Evolutionary conservation across 2,329 filamentous ascomycete genomes (phyloP).

Genomic region (Blastomyces silverae): DNA sequence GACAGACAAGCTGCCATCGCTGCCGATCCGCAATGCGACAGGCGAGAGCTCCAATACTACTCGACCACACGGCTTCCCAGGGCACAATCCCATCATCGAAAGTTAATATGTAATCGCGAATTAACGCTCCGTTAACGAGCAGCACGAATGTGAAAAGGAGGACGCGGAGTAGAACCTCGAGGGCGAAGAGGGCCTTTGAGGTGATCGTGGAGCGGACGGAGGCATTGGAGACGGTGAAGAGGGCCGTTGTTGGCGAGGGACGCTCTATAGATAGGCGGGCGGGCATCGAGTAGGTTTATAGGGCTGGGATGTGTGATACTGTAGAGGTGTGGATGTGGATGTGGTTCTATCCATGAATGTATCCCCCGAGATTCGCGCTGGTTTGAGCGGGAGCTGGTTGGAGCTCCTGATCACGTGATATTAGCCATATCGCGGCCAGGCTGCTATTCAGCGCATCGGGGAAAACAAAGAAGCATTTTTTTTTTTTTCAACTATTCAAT

Average conservation of each 20-base stretch:
- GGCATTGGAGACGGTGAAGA: constrained; percentile 83
- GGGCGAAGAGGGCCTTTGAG: constrained; percentile 40
- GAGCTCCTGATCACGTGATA: not conserved
- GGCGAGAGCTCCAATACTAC: constrained; percentile 28
- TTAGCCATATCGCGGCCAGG: not conserved
- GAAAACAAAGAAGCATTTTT: too few species aligned
- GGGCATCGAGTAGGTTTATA: constrained; percentile 47
- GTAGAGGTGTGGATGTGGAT: not conserved
- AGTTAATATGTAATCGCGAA: constrained; percentile 28
- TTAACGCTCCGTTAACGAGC: constrained; percentile 32
- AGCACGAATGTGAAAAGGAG: constrained; percentile 40
- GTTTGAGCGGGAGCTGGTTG: too few species aligned
- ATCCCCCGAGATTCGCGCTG: not conserved
- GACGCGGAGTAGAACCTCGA: constrained; percentile 43
- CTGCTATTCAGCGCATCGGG: not conserved
- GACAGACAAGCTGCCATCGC: constrained; percentile 40
- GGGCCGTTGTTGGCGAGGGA: constrained; percentile 81
- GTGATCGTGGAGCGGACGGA: constrained; percentile 46
- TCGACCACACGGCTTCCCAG: constrained; percentile 33
- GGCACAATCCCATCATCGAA: constrained; percentile 26
- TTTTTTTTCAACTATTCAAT: too few species aligned
- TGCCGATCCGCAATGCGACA: constrained; percentile 35
- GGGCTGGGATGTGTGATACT: not conserved
- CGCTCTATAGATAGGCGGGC: constrained; percentile 42
- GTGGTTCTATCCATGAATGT: not conserved